phyloP scores from a whole-genome alignment of 305 asterid species.

The Fraxinus greggii region DNA sequence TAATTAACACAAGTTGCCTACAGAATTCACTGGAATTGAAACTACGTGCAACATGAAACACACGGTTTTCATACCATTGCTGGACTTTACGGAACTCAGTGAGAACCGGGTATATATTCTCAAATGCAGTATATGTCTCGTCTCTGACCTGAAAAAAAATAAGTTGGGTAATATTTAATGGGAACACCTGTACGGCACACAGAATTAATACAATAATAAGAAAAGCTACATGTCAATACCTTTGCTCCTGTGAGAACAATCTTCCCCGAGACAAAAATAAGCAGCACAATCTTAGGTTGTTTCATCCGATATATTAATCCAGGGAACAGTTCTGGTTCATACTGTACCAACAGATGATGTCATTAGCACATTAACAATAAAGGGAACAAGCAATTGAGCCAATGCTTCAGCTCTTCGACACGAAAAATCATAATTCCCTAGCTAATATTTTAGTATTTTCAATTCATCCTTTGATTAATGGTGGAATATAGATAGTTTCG shows the following conservation, averaged over 20 bases:
- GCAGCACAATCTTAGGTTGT: conserved; percentile 68
- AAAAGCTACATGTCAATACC: conserved; percentile 32
- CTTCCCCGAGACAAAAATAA: conserved; percentile 67
- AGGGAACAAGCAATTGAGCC: not conserved
- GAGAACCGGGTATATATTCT: conserved; percentile 66
- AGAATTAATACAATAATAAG: not conserved
- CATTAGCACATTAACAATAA: conserved; percentile 10
- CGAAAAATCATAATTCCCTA: not conserved
- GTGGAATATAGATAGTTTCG: not conserved
- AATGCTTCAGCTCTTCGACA: not conserved
- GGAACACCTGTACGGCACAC: not conserved
- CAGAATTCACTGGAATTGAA: not conserved
- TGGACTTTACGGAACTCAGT: conserved; percentile 63
- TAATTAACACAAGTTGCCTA: not conserved
- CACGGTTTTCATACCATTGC: conserved; percentile 44
- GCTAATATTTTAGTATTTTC: not conserved
- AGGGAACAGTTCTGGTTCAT: conserved; percentile 71
- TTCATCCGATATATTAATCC: conserved; percentile 69
- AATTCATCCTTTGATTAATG: not conserved
- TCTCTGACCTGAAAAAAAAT: conserved; percentile 53
- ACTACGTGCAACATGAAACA: not conserved
- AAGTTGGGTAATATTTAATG: not conserved
- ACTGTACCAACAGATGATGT: conserved; percentile 41
- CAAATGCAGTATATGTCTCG: conserved; percentile 63
- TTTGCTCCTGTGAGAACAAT: conserved; percentile 74